Percentiles rank a stretch among this genome's conserved stretches.
phyloP scores from a whole-genome alignment of 306 rosid species.

The Cicer bijugum region DNA sequence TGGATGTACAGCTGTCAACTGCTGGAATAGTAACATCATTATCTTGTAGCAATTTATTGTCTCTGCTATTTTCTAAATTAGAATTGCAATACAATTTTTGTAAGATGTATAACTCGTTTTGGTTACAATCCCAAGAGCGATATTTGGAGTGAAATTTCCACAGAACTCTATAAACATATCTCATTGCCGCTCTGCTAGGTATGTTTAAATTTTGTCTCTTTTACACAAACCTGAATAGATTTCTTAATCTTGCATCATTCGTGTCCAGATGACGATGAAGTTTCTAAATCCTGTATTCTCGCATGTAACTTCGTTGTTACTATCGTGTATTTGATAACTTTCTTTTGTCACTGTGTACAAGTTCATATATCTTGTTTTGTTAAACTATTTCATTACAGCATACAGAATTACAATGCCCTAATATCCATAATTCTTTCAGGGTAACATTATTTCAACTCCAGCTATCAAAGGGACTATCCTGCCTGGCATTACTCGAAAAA shows the following conservation, averaged over 20 bases:
- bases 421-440: constrained; percentile 55
- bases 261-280: constrained; percentile 12
- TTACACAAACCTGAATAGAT: constrained; percentile 2
- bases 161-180: not conserved
- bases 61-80: constrained; percentile 10
- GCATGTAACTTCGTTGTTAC: constrained; percentile 28
- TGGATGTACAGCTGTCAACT: constrained; percentile 5
- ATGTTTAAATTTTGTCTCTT: constrained; percentile 28
- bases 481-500: constrained; percentile 97
- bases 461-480: constrained; percentile 89
- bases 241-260: constrained; percentile 11
- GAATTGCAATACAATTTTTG: constrained; percentile 3
- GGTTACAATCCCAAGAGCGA: constrained; percentile 4
- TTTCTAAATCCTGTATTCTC: constrained; percentile 5
- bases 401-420: constrained; percentile 14
- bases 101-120: constrained; percentile 28
- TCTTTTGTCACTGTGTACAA: not conserved
- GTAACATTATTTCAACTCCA: constrained; percentile 78
- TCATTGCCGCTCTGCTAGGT: not conserved
- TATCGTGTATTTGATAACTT: not conserved
- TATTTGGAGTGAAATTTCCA: not conserved
- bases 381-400: constrained; percentile 28
- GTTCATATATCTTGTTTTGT: not conserved
- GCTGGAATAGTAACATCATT: constrained; percentile 14
- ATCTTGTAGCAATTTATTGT: constrained; percentile 6